Evolutionary conservation across 2,329 filamentous ascomycete genomes (phyloP), one percentile per base, ranked within the genome.

Genomic region (Amesomyces nigricolor): DNA sequence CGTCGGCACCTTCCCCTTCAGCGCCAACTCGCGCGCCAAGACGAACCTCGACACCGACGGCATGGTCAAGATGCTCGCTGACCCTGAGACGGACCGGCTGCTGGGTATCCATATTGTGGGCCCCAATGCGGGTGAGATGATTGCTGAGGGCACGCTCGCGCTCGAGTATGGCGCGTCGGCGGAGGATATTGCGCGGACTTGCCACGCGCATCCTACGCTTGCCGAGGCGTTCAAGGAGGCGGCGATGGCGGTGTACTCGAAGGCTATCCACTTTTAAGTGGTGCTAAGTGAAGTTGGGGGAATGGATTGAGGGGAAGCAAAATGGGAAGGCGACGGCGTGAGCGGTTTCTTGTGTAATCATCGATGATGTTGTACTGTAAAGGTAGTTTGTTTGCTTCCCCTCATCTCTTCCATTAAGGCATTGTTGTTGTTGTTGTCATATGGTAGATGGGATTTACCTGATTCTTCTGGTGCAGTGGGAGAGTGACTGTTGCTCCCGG

Each of bases 151-250:
- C 62, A 94, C 91, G 11, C 79, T 99, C 68, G 94, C 94, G 55
- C 79, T 99, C 49, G 94, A 99, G 78, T 99, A 99, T 69, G 94
- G 94, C 62, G 94, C 94, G 30, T 94, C 88, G 62, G 91, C 85
- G 67, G 94, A 99, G 78, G 94, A 96, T 73, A 89, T 96, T 70
- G 91, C 87, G 59, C 84, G 94, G 69, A 97, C 94, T 62, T 94
- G 89, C 75, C 94, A 99, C 75, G 94, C 94, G 54, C 94, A 99
- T 77, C 94, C 94, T 54, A 96, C 91, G 50, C 81, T 99, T 58
- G 86, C 92, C 22, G 94, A 99, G 79, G 94, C 94, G 44, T 97
- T 99, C 83, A 99, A 99, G 82, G 94, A 99, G 83, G 94, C 94
- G 68, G 94, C 94, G 65, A 97, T 99, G 94, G 89, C 90, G 60